Percentiles rank a stretch among this genome's conserved stretches.
Evolutionary conservation across 2,329 filamentous ascomycete genomes (phyloP).

Genomic region (Calycina herbarum): DNA sequence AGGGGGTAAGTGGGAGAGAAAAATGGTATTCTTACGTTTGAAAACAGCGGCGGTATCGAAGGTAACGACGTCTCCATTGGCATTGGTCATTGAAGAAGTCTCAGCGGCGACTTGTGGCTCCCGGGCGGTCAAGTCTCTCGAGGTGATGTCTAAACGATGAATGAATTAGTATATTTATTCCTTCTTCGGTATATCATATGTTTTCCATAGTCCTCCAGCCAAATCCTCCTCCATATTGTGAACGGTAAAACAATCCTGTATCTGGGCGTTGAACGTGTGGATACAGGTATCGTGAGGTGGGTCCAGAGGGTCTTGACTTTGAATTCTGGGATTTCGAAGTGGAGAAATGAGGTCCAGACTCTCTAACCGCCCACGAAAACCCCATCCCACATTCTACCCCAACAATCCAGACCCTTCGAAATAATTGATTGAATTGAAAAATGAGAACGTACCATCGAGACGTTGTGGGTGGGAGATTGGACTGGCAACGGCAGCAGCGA

Average conservation of each 20-base stretch:
- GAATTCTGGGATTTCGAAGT: background rate
- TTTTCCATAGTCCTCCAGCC: background rate
- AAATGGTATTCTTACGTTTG: constrained; percentile 20
- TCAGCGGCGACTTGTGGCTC: constrained; percentile 23
- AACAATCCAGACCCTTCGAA: constrained; percentile 7
- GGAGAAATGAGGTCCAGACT: background rate
- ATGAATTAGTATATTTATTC: background rate
- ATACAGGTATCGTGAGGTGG: constrained; percentile 1
- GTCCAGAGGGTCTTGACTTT: background rate
- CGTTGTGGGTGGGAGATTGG: constrained; percentile 26
- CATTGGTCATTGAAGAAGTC: constrained; percentile 30
- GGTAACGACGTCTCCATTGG: constrained; percentile 28
- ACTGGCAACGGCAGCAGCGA: constrained; percentile 32
- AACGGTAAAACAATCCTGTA: background rate
- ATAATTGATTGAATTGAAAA: constrained; percentile 1
- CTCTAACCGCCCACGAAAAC: background rate
- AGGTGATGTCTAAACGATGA: background rate
- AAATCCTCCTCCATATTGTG: background rate
- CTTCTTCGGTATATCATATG: background rate
- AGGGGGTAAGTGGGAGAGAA: background rate
- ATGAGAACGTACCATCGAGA: constrained; percentile 27
- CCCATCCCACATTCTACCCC: background rate
- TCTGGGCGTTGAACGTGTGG: constrained; percentile 8
- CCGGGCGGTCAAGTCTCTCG: background rate
- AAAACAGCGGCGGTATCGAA: constrained; percentile 30